These are phyloP conservation scores for Penicillium desertorum DNA, from an alignment of 495 filamentous ascomycete species.

Conservation along the genomic window DNA sequence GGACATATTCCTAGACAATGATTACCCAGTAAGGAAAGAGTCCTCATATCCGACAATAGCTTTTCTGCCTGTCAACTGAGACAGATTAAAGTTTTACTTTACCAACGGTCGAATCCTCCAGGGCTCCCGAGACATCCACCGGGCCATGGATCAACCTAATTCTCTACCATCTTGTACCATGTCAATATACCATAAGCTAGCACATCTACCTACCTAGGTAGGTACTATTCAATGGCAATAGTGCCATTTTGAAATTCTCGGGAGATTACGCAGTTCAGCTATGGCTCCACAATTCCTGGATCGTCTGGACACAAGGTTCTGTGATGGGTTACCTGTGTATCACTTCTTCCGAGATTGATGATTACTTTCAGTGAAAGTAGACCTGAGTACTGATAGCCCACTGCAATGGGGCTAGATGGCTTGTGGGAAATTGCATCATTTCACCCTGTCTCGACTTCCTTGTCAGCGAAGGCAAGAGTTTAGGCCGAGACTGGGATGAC, in stretches of 20 bases:
- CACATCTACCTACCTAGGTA: too few species aligned
- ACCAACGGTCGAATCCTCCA: conserved; percentile 6
- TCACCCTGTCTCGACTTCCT: not conserved
- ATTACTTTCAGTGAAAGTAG: conserved; percentile 19
- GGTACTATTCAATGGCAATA: not conserved
- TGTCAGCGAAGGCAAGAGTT: not conserved
- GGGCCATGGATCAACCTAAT: conserved; percentile 2
- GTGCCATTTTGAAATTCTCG: not conserved
- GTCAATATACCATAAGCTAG: not conserved
- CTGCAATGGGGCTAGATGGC: conserved; percentile 8
- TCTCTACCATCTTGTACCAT: not conserved
- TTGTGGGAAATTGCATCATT: not conserved
- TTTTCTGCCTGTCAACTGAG: not conserved
- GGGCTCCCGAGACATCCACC: conserved; percentile 12
- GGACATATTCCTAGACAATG: conserved; percentile 1
- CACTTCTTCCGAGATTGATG: conserved; percentile 26
- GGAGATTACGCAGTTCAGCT: conserved; percentile 9
- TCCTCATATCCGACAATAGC: not conserved
- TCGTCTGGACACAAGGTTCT: conserved; percentile 23
- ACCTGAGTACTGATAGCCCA: conserved; percentile 19
- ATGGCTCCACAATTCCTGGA: conserved; percentile 11
- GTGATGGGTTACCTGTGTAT: conserved; percentile 24
- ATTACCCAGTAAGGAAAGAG: not conserved
- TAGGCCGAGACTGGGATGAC: conserved; percentile 7
- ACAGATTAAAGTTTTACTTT: conserved; percentile 8